These are phyloP conservation scores for Stemphylium lycopersici DNA, from an alignment of 2,329 filamentous ascomycete genomes.

Conservation along the genomic window DNA sequence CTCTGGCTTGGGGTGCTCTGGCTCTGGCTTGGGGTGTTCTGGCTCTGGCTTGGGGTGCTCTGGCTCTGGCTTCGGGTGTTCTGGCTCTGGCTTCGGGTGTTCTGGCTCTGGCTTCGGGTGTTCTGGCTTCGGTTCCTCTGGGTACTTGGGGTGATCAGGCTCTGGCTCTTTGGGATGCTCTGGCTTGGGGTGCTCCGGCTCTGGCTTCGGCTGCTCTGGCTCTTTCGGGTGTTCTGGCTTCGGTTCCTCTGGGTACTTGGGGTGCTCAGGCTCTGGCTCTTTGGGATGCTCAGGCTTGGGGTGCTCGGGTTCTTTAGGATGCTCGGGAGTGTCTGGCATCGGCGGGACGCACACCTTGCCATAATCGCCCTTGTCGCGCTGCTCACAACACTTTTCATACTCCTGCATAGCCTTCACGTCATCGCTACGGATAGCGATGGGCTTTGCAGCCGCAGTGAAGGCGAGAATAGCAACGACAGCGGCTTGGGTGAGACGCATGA, in stretches of 20 bases:
- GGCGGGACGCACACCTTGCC: constrained; percentile 1
- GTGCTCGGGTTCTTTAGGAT: not conserved
- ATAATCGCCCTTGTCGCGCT: constrained; percentile 2
- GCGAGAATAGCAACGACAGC: constrained; percentile 20
- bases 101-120: not conserved
- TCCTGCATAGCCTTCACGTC: constrained; percentile 11
- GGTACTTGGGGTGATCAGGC: not conserved
- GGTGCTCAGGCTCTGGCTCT: not conserved
- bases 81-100: not conserved
- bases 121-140: too few relatives aligned
- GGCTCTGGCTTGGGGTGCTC: not conserved
- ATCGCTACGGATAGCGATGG: constrained; percentile 14
- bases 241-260: not conserved
- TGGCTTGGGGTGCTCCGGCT: not conserved
- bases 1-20: not conserved
- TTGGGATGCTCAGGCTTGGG: not conserved
- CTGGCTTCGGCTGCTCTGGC: not conserved
- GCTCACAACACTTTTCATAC: constrained; percentile 12
- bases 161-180: not conserved
- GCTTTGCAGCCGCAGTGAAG: constrained; percentile 19
- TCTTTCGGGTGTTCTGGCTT: not conserved
- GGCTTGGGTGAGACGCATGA: constrained; percentile 22
- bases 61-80: not conserved
- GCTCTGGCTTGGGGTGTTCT: not conserved
- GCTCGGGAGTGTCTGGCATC: too few relatives aligned